These are phyloP conservation scores for Canavalia gladiata DNA, from an alignment of 306 rosid species.

Conservation along the genomic window DNA sequence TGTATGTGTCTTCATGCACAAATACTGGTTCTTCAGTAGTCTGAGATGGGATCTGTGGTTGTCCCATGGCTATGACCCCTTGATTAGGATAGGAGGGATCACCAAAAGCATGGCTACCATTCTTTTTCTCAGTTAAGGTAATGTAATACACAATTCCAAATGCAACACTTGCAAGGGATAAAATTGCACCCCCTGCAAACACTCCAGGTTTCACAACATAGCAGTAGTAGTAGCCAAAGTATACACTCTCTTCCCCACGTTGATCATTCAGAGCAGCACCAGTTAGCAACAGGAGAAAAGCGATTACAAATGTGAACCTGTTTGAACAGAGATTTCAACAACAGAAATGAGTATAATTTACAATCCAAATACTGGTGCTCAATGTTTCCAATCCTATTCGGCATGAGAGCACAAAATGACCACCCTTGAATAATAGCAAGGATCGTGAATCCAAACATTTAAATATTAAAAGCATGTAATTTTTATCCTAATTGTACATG, in stretches of 20 bases:
- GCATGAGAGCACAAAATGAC: not conserved
- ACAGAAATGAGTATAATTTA: conserved; percentile 4
- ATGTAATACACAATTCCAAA: conserved; percentile 77
- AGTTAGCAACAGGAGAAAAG: conserved; percentile 71
- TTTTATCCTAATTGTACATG: conserved; percentile 4
- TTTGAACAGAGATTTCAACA: conserved; percentile 48
- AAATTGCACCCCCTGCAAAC: conserved; percentile 69
- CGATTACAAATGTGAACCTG: conserved; percentile 81
- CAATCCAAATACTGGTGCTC: conserved; percentile 15
- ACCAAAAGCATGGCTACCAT: conserved; percentile 44
- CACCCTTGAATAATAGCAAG: not conserved
- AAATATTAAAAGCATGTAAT: not conserved
- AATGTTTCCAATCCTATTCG: conserved; percentile 18
- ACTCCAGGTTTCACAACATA: conserved; percentile 87
- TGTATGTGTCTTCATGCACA: conserved; percentile 91
- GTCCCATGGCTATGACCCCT: conserved; percentile 87
- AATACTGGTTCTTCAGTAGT: conserved; percentile 73
- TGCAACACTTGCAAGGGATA: conserved; percentile 66
- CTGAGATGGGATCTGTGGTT: conserved; percentile 77
- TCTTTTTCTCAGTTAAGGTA: conserved; percentile 59
- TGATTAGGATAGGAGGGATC: conserved; percentile 58
- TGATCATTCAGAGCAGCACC: conserved; percentile 77
- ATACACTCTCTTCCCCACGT: conserved; percentile 58
- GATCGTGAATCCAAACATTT: not conserved
- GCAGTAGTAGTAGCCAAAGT: conserved; percentile 75